These are phyloP conservation scores for Sarcodon sp. DNA, from an alignment of 768 basidiomycete species.

Conservation along the genomic window DNA sequence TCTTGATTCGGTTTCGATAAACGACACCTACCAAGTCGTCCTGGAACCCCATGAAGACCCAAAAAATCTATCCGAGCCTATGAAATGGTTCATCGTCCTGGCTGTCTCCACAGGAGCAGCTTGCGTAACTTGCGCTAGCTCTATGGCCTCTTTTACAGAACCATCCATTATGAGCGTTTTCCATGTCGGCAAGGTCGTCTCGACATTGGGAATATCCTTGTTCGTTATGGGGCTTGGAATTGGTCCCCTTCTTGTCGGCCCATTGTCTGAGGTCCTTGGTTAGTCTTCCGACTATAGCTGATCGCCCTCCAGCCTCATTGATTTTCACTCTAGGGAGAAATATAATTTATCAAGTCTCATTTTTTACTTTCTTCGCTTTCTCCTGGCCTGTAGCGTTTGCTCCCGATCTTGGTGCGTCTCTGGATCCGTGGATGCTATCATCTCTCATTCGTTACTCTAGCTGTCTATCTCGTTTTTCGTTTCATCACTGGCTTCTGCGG, in stretches of 20 bases:
- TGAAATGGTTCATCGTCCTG: conserved; percentile 15
- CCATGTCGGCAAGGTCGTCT: conserved; percentile 38
- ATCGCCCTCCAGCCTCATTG: no score
- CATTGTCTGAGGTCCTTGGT: conserved; percentile 43
- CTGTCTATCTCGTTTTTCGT: conserved; percentile 49
- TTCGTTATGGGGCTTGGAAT: conserved; percentile 27
- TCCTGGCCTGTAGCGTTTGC: conserved; percentile 68
- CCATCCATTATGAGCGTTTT: conserved; percentile 37
- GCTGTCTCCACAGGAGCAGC: conserved; percentile 12
- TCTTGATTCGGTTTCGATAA: no score
- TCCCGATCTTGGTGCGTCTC: conserved; percentile 40
- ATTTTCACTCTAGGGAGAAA: no score
- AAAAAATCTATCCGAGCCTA: conserved; percentile 6
- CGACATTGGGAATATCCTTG: conserved; percentile 33
- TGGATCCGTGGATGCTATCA: no score
- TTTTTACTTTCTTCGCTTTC: conserved; percentile 44
- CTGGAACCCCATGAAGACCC: conserved; percentile 15
- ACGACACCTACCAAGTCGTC: no score
- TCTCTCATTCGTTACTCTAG: conserved; percentile 15
- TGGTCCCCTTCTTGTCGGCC: conserved; percentile 12
- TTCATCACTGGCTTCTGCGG: conserved; percentile 43
- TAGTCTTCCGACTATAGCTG: conserved; percentile 38
- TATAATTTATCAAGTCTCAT: conserved; percentile 27
- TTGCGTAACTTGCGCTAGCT: conserved; percentile 36
- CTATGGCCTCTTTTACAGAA: conserved; percentile 50